These are phyloP conservation scores for Geotrichum siamense DNA, from an alignment of 1,139 yeast species.

Conservation along the genomic window DNA sequence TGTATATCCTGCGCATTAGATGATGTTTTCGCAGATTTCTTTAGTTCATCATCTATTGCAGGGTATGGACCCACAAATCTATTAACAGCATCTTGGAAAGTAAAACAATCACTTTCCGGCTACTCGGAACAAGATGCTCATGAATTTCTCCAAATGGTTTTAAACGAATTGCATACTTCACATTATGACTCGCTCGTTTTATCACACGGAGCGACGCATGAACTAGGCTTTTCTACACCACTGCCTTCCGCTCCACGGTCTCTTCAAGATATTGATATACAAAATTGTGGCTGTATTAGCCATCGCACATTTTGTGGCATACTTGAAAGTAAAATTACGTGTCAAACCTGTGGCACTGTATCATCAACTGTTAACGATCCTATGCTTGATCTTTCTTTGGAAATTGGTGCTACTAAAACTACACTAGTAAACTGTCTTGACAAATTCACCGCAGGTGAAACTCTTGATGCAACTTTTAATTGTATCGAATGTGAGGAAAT, in stretches of 20 bases:
- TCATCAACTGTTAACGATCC: constrained; percentile 72
- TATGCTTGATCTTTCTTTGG: constrained; percentile 80
- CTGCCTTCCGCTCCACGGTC: constrained; percentile 7
- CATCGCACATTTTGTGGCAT: constrained; percentile 76
- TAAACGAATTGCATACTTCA: constrained; percentile 67
- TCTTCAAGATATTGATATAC: constrained; percentile 14
- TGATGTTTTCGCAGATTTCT: constrained; percentile 70
- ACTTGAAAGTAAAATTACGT: constrained; percentile 64
- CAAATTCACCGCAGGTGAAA: constrained; percentile 70
- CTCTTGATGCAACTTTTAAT: constrained; percentile 61
- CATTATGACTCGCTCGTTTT: constrained; percentile 20
- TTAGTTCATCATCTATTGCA: constrained; percentile 45
- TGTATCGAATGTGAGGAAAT: constrained; percentile 59
- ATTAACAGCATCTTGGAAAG: constrained; percentile 75
- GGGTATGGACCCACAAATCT: constrained; percentile 74
- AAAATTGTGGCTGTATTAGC: constrained; percentile 63
- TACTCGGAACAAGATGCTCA: constrained; percentile 97
- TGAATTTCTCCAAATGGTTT: constrained; percentile 86
- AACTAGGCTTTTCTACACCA: constrained; percentile 4
- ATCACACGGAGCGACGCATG: constrained; percentile 6
- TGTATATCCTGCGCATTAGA: constrained; percentile 56
- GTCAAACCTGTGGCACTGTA: constrained; percentile 58
- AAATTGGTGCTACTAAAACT: constrained; percentile 30
- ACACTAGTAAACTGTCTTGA: constrained; percentile 58
- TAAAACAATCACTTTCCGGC: constrained; percentile 79